Percentiles rank a stretch among this genome's conserved stretches.
phyloP scores from a whole-genome alignment of 768 basidiomycete genomes.

The Phanerochaete sordida region DNA sequence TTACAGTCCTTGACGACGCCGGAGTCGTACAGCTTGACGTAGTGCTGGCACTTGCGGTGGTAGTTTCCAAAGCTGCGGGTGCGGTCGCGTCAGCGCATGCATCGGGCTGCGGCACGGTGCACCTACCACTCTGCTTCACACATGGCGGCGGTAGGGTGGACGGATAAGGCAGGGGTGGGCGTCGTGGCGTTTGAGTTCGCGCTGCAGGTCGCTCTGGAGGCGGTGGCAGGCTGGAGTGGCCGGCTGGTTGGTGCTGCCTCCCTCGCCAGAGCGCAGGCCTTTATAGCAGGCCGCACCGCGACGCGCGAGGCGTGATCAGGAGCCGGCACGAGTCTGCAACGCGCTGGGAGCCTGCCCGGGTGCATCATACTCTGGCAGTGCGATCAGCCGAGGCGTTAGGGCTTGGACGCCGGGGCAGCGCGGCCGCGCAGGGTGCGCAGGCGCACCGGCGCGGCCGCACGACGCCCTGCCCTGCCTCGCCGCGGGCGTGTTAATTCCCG shows the following conservation, averaged over 20 bases:
- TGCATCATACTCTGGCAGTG: slow-evolving; percentile 1
- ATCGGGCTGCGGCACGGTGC: neutral
- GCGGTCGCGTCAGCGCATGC: neutral
- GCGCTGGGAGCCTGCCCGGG: neutral
- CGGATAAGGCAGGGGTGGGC: neutral
- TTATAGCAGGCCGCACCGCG: neutral
- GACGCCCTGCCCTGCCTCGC: no score
- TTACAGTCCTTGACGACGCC: slow-evolving; percentile 26
- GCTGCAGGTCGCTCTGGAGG: neutral
- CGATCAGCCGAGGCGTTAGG: neutral
- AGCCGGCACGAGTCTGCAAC: slow-evolving; percentile 2
- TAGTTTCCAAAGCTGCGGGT: slow-evolving; percentile 26
- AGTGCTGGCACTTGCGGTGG: slow-evolving; percentile 29
- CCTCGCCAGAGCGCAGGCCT: neutral
- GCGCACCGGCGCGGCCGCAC: neutral
- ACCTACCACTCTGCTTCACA: slow-evolving; percentile 27
- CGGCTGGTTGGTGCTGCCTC: neutral
- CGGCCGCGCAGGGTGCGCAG: neutral
- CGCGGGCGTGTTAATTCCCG: no score
- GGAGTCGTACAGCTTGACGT: slow-evolving; percentile 27
- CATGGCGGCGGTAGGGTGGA: slow-evolving; percentile 12
- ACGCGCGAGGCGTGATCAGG: neutral
- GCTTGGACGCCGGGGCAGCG: neutral
- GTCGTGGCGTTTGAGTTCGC: slow-evolving; percentile 7
- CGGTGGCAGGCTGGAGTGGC: neutral